Base-by-base conservation (phyloP, 208 protist species). In the Endotrypanum monterogeii region DNA sequence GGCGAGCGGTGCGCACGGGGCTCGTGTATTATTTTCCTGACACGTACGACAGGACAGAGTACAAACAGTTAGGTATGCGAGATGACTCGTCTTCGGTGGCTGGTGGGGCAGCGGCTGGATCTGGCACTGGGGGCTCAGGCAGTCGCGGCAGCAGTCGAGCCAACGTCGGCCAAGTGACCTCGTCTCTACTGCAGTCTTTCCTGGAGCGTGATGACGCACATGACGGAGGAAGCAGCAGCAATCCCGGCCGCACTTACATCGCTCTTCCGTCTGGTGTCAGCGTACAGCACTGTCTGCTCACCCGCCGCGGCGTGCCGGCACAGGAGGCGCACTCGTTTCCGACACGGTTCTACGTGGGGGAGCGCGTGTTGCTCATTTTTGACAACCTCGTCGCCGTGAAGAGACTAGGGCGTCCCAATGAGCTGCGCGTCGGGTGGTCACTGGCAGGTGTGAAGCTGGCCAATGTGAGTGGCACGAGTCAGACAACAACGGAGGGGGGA, bases 1-100 rank as follows among this genome's bases (percentile, higher is more conserved):
- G 63, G 48, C 66, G 79, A n/a, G 86, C 83, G 4, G 87, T 92
- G 61, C 80, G 80, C 48, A 61, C 54, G 1, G 90, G 92, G 9
- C 35, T 94, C 9, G 84, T 83, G n/a, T 90, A 91, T 73, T 97
- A 92, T 76, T 92, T 97, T 66, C 80, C 87, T 0, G 92, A 94
- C 56, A 74, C 73, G 54, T 89, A 89, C 70, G 74, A 65, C 32
- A 84, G 76, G 57, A 70, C 63, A 25, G 66, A 74, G 57, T 78
- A 65, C 46, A 61, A 51, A 5, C 63, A 61, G 28, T 76, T 78
- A 8, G 65, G 73, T 18, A 32, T 67, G 37, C 61, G 61, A 16
- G 76, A 76, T 28, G 41, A 52, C 2, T 52, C 46, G n/a, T 65
- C 60, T 65, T 65, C 60, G 23, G 28, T n/a, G 8, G 25, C 35